These are phyloP conservation scores for Xylariaceae sp. DNA, from an alignment of 2,329 filamentous ascomycete species.

Conservation along the genomic window DNA sequence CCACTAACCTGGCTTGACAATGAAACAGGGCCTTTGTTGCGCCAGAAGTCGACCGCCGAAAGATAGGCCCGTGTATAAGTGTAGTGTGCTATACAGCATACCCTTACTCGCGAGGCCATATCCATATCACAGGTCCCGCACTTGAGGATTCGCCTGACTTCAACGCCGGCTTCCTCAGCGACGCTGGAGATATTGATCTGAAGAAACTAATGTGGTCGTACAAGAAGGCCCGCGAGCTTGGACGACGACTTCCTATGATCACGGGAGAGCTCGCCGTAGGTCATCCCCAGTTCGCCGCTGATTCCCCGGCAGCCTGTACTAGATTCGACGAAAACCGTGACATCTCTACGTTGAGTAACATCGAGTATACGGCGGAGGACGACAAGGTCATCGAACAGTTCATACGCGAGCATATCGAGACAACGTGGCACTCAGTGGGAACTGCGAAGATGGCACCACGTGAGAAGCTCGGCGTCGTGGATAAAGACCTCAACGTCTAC, in stretches of 20 bases:
- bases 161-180: constrained; percentile 51
- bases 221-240: constrained; percentile 59
- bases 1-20: neutral
- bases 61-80: constrained; percentile 43
- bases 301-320: constrained; percentile 34
- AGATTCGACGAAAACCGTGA: constrained; percentile 4
- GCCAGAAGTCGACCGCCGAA: constrained; percentile 9
- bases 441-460: constrained; percentile 40
- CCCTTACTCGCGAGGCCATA: constrained; percentile 53
- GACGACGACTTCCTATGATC: constrained; percentile 50
- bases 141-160: constrained; percentile 47
- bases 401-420: constrained; percentile 35
- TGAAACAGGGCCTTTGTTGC: constrained; percentile 6
- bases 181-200: constrained; percentile 46
- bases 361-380: constrained; percentile 44
- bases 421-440: constrained; percentile 41
- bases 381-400: constrained; percentile 41
- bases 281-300: constrained; percentile 42
- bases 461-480: constrained; percentile 39
- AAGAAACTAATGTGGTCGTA: constrained; percentile 58
- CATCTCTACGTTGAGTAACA: constrained; percentile 33
- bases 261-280: constrained; percentile 39
- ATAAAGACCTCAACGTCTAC: constrained; percentile 38
- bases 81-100: constrained; percentile 50
- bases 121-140: constrained; percentile 50